Conservation (phyloP, 2,329 filamentous ascomycete genomes). For the Cordyceps fumosorosea region DNA sequence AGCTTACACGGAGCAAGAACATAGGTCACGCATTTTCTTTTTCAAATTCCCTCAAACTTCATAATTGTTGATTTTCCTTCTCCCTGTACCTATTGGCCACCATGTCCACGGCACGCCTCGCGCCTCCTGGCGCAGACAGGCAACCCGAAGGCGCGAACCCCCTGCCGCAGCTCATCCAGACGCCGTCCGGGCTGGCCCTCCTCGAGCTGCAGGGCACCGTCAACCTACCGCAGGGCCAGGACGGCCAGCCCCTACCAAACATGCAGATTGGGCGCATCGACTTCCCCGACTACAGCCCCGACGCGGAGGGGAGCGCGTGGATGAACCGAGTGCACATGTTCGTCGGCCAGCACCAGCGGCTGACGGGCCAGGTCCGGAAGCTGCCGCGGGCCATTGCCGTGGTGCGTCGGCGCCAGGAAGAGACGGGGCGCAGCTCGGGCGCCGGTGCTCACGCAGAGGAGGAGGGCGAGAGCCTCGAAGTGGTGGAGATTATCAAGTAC, state of each 20-base stretch:
- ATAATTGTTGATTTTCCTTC: neutral
- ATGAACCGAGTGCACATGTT: slow-evolving; percentile 88
- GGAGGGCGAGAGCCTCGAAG: slow-evolving; percentile 56
- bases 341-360: slow-evolving; percentile 79
- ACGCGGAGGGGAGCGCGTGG: slow-evolving; percentile 56
- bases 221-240: slow-evolving; percentile 54
- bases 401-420: slow-evolving; percentile 52
- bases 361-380: slow-evolving; percentile 88
- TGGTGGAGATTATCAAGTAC: slow-evolving; percentile 80
- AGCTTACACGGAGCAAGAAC: too few relatives aligned
- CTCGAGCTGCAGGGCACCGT: slow-evolving; percentile 90
- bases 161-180: slow-evolving; percentile 77
- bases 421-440: slow-evolving; percentile 29
- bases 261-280: slow-evolving; percentile 61
- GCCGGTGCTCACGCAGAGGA: slow-evolving; percentile 33
- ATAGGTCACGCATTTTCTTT: too few relatives aligned
- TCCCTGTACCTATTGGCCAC: neutral
- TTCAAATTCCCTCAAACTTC: neutral
- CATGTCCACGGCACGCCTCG: slow-evolving; percentile 34
- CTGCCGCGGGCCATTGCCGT: slow-evolving; percentile 71
- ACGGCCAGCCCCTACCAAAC: slow-evolving; percentile 25
- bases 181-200: slow-evolving; percentile 80
- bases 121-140: slow-evolving; percentile 28
- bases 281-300: slow-evolving; percentile 66
- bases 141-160: slow-evolving; percentile 35